Conservation (phyloP, 371 early-diverging fungal species). For the Mortierella sp. region DNA sequence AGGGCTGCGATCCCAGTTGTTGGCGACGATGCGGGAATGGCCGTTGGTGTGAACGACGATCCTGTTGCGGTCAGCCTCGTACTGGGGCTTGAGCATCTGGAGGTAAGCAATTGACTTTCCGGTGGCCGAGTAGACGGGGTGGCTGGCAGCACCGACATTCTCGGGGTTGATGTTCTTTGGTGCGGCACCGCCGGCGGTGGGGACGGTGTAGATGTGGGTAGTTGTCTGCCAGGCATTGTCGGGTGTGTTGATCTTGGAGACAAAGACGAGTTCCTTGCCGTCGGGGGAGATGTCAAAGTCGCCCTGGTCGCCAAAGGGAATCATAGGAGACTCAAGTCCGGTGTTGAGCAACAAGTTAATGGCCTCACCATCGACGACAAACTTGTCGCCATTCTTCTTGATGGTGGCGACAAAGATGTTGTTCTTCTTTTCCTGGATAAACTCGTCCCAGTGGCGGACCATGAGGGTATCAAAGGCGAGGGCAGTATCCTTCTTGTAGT, state of each 20-base stretch:
- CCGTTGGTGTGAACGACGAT: constrained; percentile 72
- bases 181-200: constrained; percentile 60
- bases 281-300: constrained; percentile 77
- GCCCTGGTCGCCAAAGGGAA: constrained; percentile 72
- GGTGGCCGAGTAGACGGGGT: constrained; percentile 75
- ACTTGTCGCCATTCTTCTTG: constrained; percentile 53
- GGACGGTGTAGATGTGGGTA: constrained; percentile 76
- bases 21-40: constrained; percentile 62
- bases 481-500: constrained; percentile 66
- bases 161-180: constrained; percentile 70
- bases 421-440: constrained; percentile 67
- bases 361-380: constrained; percentile 59
- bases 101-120: constrained; percentile 79
- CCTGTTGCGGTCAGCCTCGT: constrained; percentile 86
- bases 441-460: constrained; percentile 83
- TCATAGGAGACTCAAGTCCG: constrained; percentile 68
- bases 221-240: constrained; percentile 88
- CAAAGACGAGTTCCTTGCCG: constrained; percentile 78
- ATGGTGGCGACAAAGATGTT: constrained; percentile 70
- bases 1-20: constrained; percentile 79
- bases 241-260: constrained; percentile 72
- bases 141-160: constrained; percentile 73
- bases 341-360: constrained; percentile 66
- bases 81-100: constrained; percentile 80
- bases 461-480: constrained; percentile 73